A percentile compares a stretch with the other conserved stretches of the same genome.
These are phyloP conservation scores for Penicillium sp. DNA, from an alignment of 2,329 filamentous ascomycete species.

Conservation along the genomic window DNA sequence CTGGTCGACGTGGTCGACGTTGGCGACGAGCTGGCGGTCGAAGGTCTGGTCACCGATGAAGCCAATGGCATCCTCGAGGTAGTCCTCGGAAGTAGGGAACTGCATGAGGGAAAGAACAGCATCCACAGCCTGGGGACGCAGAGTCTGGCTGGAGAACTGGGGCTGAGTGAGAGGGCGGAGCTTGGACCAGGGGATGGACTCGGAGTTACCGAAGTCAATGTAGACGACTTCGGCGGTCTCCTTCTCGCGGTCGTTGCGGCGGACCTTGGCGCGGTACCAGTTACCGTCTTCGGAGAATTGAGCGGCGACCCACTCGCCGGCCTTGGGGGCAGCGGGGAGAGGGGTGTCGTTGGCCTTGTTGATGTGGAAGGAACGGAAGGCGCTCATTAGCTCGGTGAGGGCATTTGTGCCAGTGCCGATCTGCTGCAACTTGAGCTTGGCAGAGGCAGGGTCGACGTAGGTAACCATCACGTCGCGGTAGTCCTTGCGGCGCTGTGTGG, in stretches of 20 bases:
- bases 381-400: slow-evolving; percentile 82
- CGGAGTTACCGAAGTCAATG: slow-evolving; percentile 94
- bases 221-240: slow-evolving; percentile 91
- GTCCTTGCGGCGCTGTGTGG: slow-evolving; percentile 69
- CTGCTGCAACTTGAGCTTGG: slow-evolving; percentile 86
- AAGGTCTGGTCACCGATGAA: slow-evolving; percentile 76
- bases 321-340: slow-evolving; percentile 76
- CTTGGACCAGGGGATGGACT: slow-evolving; percentile 80
- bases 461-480: slow-evolving; percentile 95
- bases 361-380: slow-evolving; percentile 88
- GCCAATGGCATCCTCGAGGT: slow-evolving; percentile 75
- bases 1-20: slow-evolving; percentile 81
- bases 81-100: slow-evolving; percentile 79
- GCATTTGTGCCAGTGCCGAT: slow-evolving; percentile 83
- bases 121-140: slow-evolving; percentile 85
- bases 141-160: slow-evolving; percentile 77
- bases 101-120: slow-evolving; percentile 87
- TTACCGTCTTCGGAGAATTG: slow-evolving; percentile 86
- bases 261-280: slow-evolving; percentile 92
- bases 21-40: slow-evolving; percentile 78
- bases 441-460: slow-evolving; percentile 75
- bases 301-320: slow-evolving; percentile 87
- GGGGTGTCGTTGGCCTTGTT: slow-evolving; percentile 77
- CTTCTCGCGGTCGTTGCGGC: slow-evolving; percentile 86
- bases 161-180: slow-evolving; percentile 78